These are phyloP conservation scores for Penicillium concentricum DNA, from an alignment of 2,329 filamentous ascomycete genomes.

Conservation along the genomic window DNA sequence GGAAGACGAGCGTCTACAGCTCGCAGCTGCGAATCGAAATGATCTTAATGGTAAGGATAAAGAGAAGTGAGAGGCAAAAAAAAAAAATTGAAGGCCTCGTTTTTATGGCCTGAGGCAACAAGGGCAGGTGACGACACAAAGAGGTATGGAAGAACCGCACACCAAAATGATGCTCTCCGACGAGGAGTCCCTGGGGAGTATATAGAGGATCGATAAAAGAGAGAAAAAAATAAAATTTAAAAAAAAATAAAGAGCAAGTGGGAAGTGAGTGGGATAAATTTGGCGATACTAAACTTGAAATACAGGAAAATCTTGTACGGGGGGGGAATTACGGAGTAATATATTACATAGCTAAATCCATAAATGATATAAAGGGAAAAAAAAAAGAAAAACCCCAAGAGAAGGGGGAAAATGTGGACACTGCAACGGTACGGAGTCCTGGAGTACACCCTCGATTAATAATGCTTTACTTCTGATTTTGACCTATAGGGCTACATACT, in stretches of 20 bases:
- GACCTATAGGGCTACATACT: constrained; percentile 10
- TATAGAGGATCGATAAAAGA: constrained; percentile 1
- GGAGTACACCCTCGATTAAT: constrained; percentile 3
- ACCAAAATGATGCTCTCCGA: not conserved
- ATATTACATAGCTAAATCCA: not conserved
- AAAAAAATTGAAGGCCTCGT: constrained; percentile 11
- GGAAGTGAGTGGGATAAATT: constrained; percentile 22
- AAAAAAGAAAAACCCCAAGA: not conserved
- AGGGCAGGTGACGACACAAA: constrained; percentile 16
- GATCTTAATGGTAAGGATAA: constrained; percentile 4
- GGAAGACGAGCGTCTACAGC: constrained; percentile 10
- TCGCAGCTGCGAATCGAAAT: not conserved
- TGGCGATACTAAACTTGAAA: constrained; percentile 25
- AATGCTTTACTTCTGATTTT: constrained; percentile 1
- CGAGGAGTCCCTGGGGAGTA: constrained; percentile 1
- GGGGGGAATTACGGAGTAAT: constrained; percentile 8
- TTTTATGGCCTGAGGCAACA: constrained; percentile 20
- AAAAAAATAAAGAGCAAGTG: constrained; percentile 6
- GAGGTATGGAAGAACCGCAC: constrained; percentile 2
- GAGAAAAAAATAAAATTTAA: not conserved
- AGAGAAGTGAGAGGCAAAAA: constrained; percentile 9
- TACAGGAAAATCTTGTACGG: constrained; percentile 13
- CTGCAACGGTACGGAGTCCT: constrained; percentile 5
- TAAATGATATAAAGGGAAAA: too few species aligned
- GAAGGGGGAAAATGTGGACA: constrained; percentile 9